Conservation (phyloP, 1,284 basidiomycete genomes). For the Neonothopanus nambi region DNA sequence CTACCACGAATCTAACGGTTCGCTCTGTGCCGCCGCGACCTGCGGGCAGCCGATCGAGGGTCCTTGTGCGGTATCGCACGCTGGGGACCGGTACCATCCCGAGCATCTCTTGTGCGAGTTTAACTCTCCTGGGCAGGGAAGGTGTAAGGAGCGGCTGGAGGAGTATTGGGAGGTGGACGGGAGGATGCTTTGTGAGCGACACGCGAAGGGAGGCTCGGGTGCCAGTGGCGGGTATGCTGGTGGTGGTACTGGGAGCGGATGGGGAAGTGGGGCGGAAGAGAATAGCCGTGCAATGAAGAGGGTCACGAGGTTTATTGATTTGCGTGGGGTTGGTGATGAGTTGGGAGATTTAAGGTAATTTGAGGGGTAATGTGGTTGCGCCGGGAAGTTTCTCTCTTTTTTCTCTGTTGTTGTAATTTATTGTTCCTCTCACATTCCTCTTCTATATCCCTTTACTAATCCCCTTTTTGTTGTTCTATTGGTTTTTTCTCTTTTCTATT, state of each 20-base stretch:
- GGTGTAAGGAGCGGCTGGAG: conserved; percentile 59
- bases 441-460: background rate
- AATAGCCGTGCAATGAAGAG: conserved; percentile 54
- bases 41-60: conserved; percentile 91
- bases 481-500: background rate
- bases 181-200: conserved; percentile 78
- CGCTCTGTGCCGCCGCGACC: conserved; percentile 73
- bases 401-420: background rate
- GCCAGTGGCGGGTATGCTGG: conserved; percentile 14
- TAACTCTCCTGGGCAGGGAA: conserved; percentile 39
- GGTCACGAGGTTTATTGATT: conserved; percentile 65
- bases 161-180: conserved; percentile 90
- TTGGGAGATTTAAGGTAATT: conserved; percentile 23
- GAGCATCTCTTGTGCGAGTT: conserved; percentile 79
- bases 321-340: conserved; percentile 27
- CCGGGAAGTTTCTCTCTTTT: background rate
- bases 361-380: background rate
- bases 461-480: conserved; percentile 9
- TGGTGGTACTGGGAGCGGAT: conserved; percentile 21
- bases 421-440: background rate
- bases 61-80: conserved; percentile 80
- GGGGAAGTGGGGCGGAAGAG: conserved; percentile 34
- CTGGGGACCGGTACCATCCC: conserved; percentile 80
- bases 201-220: conserved; percentile 43
- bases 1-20: conserved; percentile 87